Percentiles rank a stretch among this genome's conserved stretches.
phyloP scores from a whole-genome alignment of 1,139 yeast species.

The Protomyces arabidopsidicola region DNA sequence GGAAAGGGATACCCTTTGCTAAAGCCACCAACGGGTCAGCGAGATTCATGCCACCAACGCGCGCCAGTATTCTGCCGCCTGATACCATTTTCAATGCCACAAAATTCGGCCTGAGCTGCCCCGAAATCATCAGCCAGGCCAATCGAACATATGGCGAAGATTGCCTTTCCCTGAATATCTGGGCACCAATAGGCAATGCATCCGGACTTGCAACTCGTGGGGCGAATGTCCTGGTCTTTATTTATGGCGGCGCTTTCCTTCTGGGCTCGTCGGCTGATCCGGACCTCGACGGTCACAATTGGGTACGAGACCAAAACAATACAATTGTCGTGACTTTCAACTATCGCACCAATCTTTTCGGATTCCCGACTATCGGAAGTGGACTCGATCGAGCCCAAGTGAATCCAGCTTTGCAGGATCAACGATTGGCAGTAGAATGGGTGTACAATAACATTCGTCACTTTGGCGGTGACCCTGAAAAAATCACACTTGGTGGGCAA shows the following conservation, averaged over 20 bases:
- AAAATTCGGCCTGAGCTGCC: slow-evolving; percentile 5
- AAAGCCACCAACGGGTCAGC: slow-evolving; percentile 6
- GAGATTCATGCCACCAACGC: slow-evolving; percentile 6
- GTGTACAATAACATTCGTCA: slow-evolving; percentile 38
- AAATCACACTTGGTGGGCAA: slow-evolving; percentile 42
- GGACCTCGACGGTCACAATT: neutral
- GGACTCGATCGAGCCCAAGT: neutral
- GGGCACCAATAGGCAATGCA: slow-evolving; percentile 1
- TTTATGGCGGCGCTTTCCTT: neutral
- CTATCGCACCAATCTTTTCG: slow-evolving; percentile 11
- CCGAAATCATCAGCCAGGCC: slow-evolving; percentile 3
- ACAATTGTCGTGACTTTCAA: slow-evolving; percentile 11
- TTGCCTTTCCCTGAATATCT: slow-evolving; percentile 19
- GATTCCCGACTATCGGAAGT: neutral
- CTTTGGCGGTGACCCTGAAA: slow-evolving; percentile 42
- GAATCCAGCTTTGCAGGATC: slow-evolving; percentile 39
- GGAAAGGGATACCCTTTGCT: slow-evolving; percentile 14
- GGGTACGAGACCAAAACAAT: neutral
- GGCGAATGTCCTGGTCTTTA: slow-evolving; percentile 14
- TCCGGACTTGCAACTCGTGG: neutral
- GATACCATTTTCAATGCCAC: slow-evolving; percentile 10
- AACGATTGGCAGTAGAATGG: slow-evolving; percentile 41
- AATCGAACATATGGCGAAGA: slow-evolving; percentile 13
- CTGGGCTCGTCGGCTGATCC: neutral
- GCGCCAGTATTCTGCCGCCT: slow-evolving; percentile 2